Percentiles rank a stretch among this genome's conserved stretches.
Conservation (phyloP, 345 rosid species). For the Eucalyptus albens region DNA sequence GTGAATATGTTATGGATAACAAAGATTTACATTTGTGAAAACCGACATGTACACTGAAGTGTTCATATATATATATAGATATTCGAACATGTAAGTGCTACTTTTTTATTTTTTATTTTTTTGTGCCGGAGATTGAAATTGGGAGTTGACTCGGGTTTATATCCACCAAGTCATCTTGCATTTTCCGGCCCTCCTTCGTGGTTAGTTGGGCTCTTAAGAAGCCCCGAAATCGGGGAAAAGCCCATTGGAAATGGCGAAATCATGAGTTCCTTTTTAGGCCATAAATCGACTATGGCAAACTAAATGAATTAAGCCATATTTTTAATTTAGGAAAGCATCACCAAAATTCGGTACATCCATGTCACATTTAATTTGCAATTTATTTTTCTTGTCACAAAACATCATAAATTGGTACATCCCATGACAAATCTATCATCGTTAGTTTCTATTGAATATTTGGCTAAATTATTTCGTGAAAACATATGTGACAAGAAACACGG, state of each 20-base stretch:
- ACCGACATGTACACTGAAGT: background rate
- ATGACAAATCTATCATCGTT: fast-evolving
- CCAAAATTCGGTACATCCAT: background rate
- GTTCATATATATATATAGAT: background rate
- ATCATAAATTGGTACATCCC: fast-evolving
- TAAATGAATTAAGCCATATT: background rate
- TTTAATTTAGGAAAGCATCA: background rate
- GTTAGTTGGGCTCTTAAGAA: background rate
- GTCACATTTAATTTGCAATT: background rate
- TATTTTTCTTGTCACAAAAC: fast-evolving
- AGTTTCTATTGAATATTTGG: background rate
- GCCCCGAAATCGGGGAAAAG: background rate
- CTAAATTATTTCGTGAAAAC: fast-evolving
- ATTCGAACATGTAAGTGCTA: background rate
- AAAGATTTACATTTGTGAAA: background rate
- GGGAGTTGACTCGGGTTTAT: background rate
- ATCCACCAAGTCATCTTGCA: background rate
- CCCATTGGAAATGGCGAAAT: background rate
- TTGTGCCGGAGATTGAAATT: background rate
- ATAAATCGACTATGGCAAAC: background rate
- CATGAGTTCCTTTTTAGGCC: background rate
- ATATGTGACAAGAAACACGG: background rate
- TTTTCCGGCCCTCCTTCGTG: background rate
- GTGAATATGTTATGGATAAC: background rate
- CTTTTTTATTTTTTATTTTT: background rate